These are phyloP conservation scores for Rhizopogon vesiculosus DNA, from an alignment of 768 basidiomycete species.

Conservation along the genomic window DNA sequence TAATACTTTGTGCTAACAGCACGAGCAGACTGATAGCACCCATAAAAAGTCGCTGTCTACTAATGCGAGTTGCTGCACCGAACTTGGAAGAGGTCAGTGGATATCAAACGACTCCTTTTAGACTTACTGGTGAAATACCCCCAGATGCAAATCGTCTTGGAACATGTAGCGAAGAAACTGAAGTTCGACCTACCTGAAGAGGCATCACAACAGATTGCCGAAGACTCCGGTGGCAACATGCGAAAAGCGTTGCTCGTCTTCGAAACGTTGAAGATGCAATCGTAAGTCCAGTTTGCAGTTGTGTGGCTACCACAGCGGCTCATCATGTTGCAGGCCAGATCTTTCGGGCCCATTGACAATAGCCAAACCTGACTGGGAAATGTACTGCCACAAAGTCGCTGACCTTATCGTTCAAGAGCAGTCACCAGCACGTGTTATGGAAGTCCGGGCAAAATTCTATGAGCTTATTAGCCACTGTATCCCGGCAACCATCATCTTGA, in stretches of 20 bases:
- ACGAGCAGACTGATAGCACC: constrained; percentile 95
- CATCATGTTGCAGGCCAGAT: constrained; percentile 55
- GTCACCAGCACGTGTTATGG: constrained; percentile 83
- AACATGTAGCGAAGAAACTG: constrained; percentile 75
- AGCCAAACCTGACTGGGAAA: constrained; percentile 99
- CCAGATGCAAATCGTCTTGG: constrained; percentile 79
- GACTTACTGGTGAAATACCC: background rate
- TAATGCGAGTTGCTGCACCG: constrained; percentile 92
- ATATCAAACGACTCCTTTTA: background rate
- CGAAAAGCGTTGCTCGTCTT: constrained; percentile 92
- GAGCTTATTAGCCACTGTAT: constrained; percentile 97
- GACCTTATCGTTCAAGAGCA: constrained; percentile 90
- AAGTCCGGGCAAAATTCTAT: constrained; percentile 90
- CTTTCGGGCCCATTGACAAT: constrained; percentile 74
- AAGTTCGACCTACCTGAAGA: constrained; percentile 78
- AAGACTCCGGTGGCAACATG: constrained; percentile 84
- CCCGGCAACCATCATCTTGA: constrained; percentile 86
- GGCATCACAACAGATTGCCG: constrained; percentile 68
- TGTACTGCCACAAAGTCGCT: constrained; percentile 89
- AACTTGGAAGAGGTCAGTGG: constrained; percentile 62
- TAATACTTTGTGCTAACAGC: constrained; percentile 94
- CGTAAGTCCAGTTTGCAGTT: constrained; percentile 43
- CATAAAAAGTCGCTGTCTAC: constrained; percentile 91
- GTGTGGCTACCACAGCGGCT: background rate
- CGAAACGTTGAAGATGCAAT: constrained; percentile 96